phyloP scores from a whole-genome alignment of 345 rosid genomes.

The Camelina sativa region DNA sequence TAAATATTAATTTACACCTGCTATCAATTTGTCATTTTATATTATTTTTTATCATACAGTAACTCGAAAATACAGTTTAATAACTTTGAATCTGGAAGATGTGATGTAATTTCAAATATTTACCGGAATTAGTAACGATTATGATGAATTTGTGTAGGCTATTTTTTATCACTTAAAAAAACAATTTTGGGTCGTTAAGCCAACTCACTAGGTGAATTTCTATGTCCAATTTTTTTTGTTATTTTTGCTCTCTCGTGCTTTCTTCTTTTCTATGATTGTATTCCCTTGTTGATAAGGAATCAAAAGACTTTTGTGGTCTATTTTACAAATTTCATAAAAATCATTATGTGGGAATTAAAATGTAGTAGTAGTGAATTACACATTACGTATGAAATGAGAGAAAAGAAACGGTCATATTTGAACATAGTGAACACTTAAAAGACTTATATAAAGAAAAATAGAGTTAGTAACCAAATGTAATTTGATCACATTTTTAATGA shows the following conservation, averaged over 20 bases:
- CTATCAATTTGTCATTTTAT: too few species aligned
- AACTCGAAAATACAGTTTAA: not conserved
- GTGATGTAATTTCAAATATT: conserved; percentile 24
- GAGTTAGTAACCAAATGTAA: conserved; percentile 33
- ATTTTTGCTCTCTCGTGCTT: not conserved
- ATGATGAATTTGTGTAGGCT: not conserved
- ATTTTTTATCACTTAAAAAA: not conserved
- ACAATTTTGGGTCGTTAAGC: not conserved
- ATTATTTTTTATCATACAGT: too few species aligned
- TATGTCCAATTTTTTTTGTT: not conserved
- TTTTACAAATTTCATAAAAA: not conserved
- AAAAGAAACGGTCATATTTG: not conserved
- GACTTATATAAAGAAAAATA: not conserved
- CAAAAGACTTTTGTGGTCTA: not conserved
- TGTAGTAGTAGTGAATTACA: not conserved
- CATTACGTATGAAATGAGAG: not conserved
- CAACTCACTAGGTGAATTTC: not conserved
- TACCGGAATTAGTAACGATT: not conserved
- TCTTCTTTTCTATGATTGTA: not conserved
- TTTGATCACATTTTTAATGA: conserved; percentile 16
- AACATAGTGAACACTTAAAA: conserved; percentile 9
- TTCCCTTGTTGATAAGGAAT: not conserved
- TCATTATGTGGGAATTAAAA: not conserved
- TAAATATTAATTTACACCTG: not conserved
- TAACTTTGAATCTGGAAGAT: not conserved